A percentile compares a stretch with the other conserved stretches of the same genome.
These are phyloP conservation scores for Fulvia fulva DNA, from an alignment of 2,329 filamentous ascomycete genomes.

Conservation along the genomic window DNA sequence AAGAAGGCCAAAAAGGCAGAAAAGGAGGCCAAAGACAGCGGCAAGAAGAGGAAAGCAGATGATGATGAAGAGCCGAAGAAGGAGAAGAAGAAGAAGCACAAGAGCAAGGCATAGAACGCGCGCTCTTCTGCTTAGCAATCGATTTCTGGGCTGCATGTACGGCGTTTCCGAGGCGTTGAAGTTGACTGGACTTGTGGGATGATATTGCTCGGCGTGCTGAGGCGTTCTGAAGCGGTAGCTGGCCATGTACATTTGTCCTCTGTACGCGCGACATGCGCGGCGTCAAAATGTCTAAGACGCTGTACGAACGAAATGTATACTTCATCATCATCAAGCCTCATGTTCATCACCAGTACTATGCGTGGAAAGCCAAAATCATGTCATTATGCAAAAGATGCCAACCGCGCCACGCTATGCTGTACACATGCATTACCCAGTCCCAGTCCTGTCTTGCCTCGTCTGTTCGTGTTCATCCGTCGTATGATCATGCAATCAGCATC, in stretches of 20 bases:
- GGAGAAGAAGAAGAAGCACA: slow-evolving; percentile 30
- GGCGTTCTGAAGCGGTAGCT: neutral
- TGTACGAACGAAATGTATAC: neutral
- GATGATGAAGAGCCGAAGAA: slow-evolving; percentile 55
- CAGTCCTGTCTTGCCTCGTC: neutral
- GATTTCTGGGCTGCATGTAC: neutral
- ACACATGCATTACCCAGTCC: too few species aligned
- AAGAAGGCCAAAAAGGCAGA: slow-evolving; percentile 34
- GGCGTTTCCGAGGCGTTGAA: slow-evolving; percentile 2
- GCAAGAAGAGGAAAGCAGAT: slow-evolving; percentile 39
- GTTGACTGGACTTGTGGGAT: neutral
- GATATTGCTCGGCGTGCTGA: neutral
- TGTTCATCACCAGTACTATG: too few species aligned
- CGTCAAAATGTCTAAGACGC: neutral
- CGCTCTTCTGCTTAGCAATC: neutral
- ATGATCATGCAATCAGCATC: neutral
- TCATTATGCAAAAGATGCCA: too few species aligned
- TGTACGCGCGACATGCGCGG: neutral
- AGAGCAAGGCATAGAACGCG: slow-evolving; percentile 22
- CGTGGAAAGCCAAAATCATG: too few species aligned
- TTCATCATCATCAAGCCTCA: neutral
- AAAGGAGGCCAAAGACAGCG: slow-evolving; percentile 24
- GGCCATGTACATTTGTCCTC: neutral
- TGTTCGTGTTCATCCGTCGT: neutral
- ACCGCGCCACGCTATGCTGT: too few species aligned